Base-by-base conservation (phyloP, 495 filamentous ascomycete genomes). In the Geopyxis carbonaria region DNA sequence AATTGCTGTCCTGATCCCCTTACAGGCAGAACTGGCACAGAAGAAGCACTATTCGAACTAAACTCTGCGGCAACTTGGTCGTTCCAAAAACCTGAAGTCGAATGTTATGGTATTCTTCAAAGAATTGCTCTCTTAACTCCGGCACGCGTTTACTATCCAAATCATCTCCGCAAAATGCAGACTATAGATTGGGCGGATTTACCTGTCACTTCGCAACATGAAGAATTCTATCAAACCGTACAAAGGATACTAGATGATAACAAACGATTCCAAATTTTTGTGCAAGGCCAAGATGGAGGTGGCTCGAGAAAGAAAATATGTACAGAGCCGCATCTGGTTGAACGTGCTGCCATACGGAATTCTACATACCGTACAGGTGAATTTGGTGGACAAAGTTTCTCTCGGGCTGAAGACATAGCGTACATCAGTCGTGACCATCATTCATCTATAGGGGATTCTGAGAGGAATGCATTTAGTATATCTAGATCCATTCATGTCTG, bases 1-100 rank as follows among this genome's bases (percentile, higher is more conserved):
- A 65, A 61, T 35, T 68, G 62, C 31, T 43, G 78, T 0, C 64
- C 68, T 0, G 78, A 83, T 45, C 58, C 61, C 0, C 50, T 80
- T 0, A 75, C 70, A 0, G 40, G 46, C 0, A 61, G 56, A 19
- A 80, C 72, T 2, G 78, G 78, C 0, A 78, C 72, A 0, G 76
- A 80, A 42, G 60, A 77, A 45, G 63, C 68, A 0, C 48, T 80
- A 1, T 40, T 45, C 0, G 64, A 68, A 16, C 59, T 79, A 7
- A 42, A 44, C 0, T 66, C 62, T 2, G 66, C 67, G 19, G 56
- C 67, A 1, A 45, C 69, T 0, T 46, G 60, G 32, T 77, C 73
- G 0, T 75, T 72, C 31, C 47, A 53, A 7, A 43, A 40, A 3
- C 56, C 78, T 2, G 44, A 54, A 3, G 7, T 40, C 0, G 57